Evolutionary conservation across 1,139 yeast genomes (phyloP), one percentile per base, ranked within the genome.

Genomic region (Geotrichum bryndzae): DNA sequence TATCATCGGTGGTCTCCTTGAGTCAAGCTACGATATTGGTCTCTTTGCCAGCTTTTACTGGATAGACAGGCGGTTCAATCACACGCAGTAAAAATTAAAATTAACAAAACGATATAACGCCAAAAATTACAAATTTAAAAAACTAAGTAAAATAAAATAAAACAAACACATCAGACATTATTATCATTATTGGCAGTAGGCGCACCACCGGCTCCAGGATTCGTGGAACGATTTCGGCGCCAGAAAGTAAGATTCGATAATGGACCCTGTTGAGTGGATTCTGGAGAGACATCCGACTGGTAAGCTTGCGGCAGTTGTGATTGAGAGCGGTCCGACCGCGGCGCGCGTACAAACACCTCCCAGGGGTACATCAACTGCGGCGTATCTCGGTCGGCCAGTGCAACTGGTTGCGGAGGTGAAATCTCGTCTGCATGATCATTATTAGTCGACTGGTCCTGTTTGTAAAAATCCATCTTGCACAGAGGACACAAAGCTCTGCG

Each of bases 401-500:
- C 48, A n/a, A 15, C 48, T 31, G 29, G 31, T 23, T 53, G n/a
- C 1, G 38, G 38, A 5, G 23, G n/a, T 7, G 23, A 11, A 11
- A 25, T 18, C 51, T 11, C 11, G 11, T 41, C 45, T 51, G 18
- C 52, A 41, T 15, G 13, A 25, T 15, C 52, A 13, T 50, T 13
- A 23, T 50, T 50, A 2, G 6, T 10, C 31, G 29, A 18, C 8
- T 41, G 29, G 13, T 41, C 29, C 11, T 25, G 51, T 27, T 54
- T 48, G 31, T 22, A 53, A 51, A 53, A 38, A 29, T 58, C 57
- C 41, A 51, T 77, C 70, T 89, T 88, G 74, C 96, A 89, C 79
- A 86, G 84, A 13, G 96, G 96, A 71, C 96, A 89, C 68, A 90
- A 85, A 0, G 92, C 95, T 62, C 87, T 80, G 66, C 95, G 77